phyloP scores from a whole-genome alignment of 257 asterid species.

The Sherardia arvensis region DNA sequence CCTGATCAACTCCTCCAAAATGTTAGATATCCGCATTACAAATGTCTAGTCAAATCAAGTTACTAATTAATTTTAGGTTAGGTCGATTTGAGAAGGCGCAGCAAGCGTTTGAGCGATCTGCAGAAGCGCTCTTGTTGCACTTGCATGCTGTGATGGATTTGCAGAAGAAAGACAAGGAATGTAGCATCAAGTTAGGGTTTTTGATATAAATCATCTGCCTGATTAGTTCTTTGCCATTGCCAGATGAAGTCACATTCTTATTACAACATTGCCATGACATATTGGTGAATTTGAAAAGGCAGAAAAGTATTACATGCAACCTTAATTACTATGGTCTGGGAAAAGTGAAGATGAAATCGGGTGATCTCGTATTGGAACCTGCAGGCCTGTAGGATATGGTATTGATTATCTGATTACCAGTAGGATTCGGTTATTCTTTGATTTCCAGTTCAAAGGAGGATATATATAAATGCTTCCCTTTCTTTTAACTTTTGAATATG shows the following conservation, averaged over 20 bases:
- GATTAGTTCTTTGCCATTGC: constrained; percentile 93
- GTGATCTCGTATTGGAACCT: too few relatives aligned
- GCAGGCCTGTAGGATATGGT: too few relatives aligned
- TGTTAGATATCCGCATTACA: too few relatives aligned
- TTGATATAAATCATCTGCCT: constrained; percentile 87
- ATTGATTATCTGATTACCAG: too few relatives aligned
- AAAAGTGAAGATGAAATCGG: constrained; percentile 71
- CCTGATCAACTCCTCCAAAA: too few relatives aligned
- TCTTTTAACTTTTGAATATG: too few relatives aligned
- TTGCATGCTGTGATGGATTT: constrained; percentile 88
- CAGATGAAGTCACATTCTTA: constrained; percentile 97
- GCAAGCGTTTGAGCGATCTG: constrained; percentile 85
- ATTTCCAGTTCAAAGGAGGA: too few relatives aligned
- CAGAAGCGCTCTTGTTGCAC: constrained; percentile 97
- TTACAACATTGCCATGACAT: constrained; percentile 99
- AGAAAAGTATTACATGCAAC: constrained; percentile 94
- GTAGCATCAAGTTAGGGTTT: constrained; percentile 60
- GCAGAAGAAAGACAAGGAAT: constrained; percentile 76
- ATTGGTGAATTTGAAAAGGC: constrained; percentile 99
- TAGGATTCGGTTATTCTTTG: too few relatives aligned
- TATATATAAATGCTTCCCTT: too few relatives aligned
- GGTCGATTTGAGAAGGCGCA: constrained; percentile 83
- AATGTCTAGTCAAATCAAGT: too few relatives aligned
- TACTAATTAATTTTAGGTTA: too few relatives aligned
- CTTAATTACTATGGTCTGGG: constrained; percentile 96